Percentiles rank a stretch among this genome's conserved stretches.
Evolutionary conservation across 441 rosid genomes (phyloP).

Genomic region (Euphorbia celastroides): DNA sequence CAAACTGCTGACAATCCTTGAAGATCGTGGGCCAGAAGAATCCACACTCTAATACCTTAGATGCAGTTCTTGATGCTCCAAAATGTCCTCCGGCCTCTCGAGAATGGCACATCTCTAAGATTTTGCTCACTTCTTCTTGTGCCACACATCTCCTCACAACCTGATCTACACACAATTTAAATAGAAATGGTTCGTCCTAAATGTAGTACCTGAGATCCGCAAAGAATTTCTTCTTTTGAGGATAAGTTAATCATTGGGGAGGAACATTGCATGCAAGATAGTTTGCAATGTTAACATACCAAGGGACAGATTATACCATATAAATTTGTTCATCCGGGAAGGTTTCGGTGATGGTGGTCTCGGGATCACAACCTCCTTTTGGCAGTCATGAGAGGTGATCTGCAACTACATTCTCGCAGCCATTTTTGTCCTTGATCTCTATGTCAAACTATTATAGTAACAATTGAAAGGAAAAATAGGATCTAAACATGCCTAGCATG

Average conservation of each 20-base stretch:
- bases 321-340: not conserved
- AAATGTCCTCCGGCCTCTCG: not conserved
- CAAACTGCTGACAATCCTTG: too few species aligned
- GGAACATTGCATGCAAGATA: not conserved
- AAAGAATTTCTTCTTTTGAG: not conserved
- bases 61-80: not conserved
- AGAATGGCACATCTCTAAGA: not conserved
- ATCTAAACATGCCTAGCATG: too few species aligned
- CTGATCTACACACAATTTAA: not conserved
- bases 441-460: too few species aligned
- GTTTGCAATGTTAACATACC: too few species aligned
- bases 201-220: not conserved
- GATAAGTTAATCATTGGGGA: not conserved
- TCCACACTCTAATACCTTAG: too few species aligned
- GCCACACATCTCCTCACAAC: not conserved
- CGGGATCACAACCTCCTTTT: too few species aligned
- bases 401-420: not conserved
- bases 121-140: not conserved
- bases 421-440: not conserved
- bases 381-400: not conserved
- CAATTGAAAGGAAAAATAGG: too few species aligned
- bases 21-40: too few species aligned
- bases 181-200: not conserved
- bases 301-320: not conserved
- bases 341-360: not conserved